Evolutionary conservation across 179 eudicot species (phyloP), one percentile per base, ranked within the genome.

Genomic region (Amaranthus tricolor): DNA sequence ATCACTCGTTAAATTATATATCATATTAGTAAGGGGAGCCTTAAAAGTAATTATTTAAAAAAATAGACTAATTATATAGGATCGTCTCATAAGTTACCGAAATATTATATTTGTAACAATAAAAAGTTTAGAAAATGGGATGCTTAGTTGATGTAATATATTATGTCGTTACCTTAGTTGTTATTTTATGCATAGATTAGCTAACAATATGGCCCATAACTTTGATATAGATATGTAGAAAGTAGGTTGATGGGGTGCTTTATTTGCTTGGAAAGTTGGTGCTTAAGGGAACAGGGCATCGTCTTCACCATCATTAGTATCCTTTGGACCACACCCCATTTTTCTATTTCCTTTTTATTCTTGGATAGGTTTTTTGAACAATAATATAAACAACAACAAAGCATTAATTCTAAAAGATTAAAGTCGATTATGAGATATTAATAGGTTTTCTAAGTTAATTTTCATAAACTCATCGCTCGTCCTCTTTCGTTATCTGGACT

Each of bases 101-200:
- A 31, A 40, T 15, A 57, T 57, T 16, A 9, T 8, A 16, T 17
- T 58, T 55, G 14, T 63, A 47, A 31, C 40, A 3, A 68, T 65
- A 14, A 74, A 74, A 58, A 71, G 20, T 67, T 59, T 19, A 13
- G 24, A 79, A 54, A 20, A 48, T 52, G 57, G 60, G 74, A 6
- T 20, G 44, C 44, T 11, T 68, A 68, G 59, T 68, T 68, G 72
- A 68, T 69, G 61, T 59, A 70, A 74, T 74, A 70, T 61, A 70
- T 64, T 71, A 80, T 80, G 77, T 79, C 83, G 67, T 74, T 69
- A 55, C 63, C 75, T 75, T 81, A 69, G 76, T 74, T 77, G 84
- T 74, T 63, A 77, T 62, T 76, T 47, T 80, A 67, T 68, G 65
- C 56, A 44, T 72, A 80, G 48, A 62, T 68, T 77, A 81, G 74